These are phyloP conservation scores for Niebla homalea DNA, from an alignment of 495 filamentous ascomycete genomes.

Conservation along the genomic window DNA sequence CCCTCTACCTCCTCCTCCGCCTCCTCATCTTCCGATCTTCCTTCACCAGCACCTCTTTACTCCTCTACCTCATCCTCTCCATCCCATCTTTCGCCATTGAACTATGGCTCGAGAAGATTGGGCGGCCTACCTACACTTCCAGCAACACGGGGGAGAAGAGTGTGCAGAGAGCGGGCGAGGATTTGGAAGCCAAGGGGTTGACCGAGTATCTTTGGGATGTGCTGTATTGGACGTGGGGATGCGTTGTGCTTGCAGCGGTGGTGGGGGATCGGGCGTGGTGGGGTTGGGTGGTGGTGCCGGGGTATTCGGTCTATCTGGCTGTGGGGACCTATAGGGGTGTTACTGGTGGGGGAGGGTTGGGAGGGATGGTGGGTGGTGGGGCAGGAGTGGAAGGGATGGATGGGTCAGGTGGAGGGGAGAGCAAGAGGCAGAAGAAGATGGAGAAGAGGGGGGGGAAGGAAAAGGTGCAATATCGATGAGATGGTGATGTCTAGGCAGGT, in stretches of 20 bases:
- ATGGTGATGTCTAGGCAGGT: background rate
- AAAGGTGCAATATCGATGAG: constrained; percentile 30
- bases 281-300: constrained; percentile 54
- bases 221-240: constrained; percentile 78
- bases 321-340: constrained; percentile 50
- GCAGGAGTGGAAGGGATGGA: constrained; percentile 49
- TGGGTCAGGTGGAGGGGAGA: constrained; percentile 27
- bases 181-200: constrained; percentile 74
- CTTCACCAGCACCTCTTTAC: constrained; percentile 39
- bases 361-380: constrained; percentile 45
- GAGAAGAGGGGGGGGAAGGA: constrained; percentile 43
- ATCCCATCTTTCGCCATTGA: constrained; percentile 65
- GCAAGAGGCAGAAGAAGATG: constrained; percentile 50
- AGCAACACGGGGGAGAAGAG: constrained; percentile 34
- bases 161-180: constrained; percentile 66
- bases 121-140: constrained; percentile 57
- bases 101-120: constrained; percentile 67
- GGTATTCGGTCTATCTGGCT: constrained; percentile 57
- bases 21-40: constrained; percentile 47
- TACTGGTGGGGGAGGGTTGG: constrained; percentile 51
- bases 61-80: constrained; percentile 59
- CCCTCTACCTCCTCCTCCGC: constrained; percentile 57
- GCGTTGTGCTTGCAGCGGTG: constrained; percentile 47
- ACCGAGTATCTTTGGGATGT: constrained; percentile 98
- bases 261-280: constrained; percentile 71